Evolutionary conservation across 2,329 filamentous ascomycete genomes (phyloP).

Genomic region (Fusarium miscanthi): DNA sequence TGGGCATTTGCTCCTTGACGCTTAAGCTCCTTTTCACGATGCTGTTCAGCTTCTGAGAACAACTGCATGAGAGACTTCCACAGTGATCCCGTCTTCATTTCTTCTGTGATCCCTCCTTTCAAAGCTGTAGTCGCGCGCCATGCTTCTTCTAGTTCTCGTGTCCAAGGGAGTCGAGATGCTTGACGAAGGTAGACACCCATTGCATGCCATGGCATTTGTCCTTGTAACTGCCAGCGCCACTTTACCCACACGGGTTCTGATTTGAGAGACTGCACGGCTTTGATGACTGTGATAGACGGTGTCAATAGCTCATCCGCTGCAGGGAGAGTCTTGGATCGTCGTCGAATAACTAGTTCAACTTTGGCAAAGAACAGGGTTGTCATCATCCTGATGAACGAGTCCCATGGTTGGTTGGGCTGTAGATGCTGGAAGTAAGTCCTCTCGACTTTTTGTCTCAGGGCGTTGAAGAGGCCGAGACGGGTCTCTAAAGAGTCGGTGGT

Average conservation of each 20-base stretch:
- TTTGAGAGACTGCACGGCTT: conserved; percentile 35
- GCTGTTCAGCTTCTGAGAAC: conserved; percentile 4
- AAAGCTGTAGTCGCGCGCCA: conserved; percentile 35
- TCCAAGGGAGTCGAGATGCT: conserved; percentile 37
- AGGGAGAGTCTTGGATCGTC: background rate
- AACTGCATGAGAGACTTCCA: conserved; percentile 36
- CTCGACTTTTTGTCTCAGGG: conserved; percentile 20
- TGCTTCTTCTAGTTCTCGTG: conserved; percentile 34
- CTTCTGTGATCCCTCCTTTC: background rate
- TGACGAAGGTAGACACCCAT: conserved; percentile 41
- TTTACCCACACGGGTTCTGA: conserved; percentile 37
- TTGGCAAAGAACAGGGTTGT: conserved; percentile 44
- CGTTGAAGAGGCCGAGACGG: conserved; percentile 21
- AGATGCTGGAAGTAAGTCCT: conserved; percentile 25
- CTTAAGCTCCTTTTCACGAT: conserved; percentile 23
- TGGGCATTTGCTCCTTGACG: conserved; percentile 8
- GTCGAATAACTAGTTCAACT: conserved; percentile 40
- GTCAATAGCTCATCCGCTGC: background rate
- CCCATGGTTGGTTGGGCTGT: conserved; percentile 4
- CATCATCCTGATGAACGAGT: conserved; percentile 38
- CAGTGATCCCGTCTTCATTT: conserved; percentile 12
- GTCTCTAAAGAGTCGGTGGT: conserved; percentile 6
- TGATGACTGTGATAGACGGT: conserved; percentile 32
- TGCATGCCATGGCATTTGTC: conserved; percentile 45
- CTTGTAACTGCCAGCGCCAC: conserved; percentile 48